These are phyloP conservation scores for Pythium myriotylum DNA, from an alignment of 352 stramenopile genomes.

Conservation along the genomic window DNA sequence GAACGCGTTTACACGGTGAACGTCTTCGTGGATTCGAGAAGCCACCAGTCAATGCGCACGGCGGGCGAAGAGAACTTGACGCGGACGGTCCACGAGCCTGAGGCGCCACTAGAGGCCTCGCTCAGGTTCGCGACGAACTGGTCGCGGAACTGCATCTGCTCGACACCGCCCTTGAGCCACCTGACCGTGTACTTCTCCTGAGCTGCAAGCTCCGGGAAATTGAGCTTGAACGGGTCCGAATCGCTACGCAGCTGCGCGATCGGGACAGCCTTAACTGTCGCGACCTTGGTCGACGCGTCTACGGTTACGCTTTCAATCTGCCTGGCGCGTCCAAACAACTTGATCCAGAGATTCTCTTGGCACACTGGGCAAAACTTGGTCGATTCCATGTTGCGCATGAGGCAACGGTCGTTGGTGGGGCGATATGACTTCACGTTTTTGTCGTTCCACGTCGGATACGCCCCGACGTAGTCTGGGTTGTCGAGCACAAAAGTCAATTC, in stretches of 20 bases:
- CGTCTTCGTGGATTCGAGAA: too few species aligned
- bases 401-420: constrained; percentile 33
- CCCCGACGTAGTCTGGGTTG: constrained; percentile 24
- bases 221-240: constrained; percentile 15
- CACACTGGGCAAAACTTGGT: constrained; percentile 35
- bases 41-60: too few species aligned
- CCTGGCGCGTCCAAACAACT: constrained; percentile 31
- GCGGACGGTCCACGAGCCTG: too few species aligned
- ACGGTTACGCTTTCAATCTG: constrained; percentile 31
- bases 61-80: too few species aligned
- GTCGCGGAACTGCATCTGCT: too few species aligned
- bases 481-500: background rate
- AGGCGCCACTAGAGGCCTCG: too few species aligned
- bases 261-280: constrained; percentile 26
- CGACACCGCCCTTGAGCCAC: too few species aligned
- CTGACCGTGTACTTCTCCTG: too few species aligned
- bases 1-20: too few species aligned
- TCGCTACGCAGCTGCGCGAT: constrained; percentile 19
- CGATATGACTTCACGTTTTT: constrained; percentile 29
- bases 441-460: constrained; percentile 33
- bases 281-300: constrained; percentile 1
- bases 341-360: constrained; percentile 36
- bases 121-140: too few species aligned
- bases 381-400: constrained; percentile 41
- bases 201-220: too few species aligned